These are phyloP conservation scores for Hemisphaericaspora nanyangensis DNA, from an alignment of 805 yeast genomes.

Conservation along the genomic window DNA sequence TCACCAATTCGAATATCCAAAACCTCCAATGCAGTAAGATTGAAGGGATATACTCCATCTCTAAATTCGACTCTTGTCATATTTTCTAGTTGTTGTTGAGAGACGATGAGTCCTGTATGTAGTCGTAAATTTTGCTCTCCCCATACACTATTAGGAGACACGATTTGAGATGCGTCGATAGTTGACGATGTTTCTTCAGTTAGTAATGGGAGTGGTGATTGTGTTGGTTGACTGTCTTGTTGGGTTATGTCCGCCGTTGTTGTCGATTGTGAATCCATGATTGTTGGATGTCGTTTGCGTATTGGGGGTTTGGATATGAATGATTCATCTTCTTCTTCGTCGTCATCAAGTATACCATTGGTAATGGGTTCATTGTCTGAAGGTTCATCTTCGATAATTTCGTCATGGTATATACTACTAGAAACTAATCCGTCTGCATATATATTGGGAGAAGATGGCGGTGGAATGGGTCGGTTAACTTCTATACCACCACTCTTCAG, in stretches of 20 bases:
- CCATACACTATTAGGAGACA: slow-evolving; percentile 44
- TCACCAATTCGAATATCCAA: slow-evolving; percentile 61
- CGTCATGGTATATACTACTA: neutral
- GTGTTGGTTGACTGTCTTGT: slow-evolving; percentile 14
- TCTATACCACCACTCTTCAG: too few species aligned
- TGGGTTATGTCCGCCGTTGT: neutral
- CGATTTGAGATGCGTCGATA: slow-evolving; percentile 12
- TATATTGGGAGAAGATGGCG: neutral
- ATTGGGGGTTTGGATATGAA: neutral
- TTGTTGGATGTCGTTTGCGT: neutral
- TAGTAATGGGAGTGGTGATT: neutral
- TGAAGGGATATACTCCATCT: slow-evolving; percentile 35
- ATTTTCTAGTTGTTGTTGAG: slow-evolving; percentile 17
- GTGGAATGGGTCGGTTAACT: too few species aligned
- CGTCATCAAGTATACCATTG: neutral
- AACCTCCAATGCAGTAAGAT: slow-evolving; percentile 36
- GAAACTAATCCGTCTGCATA: neutral
- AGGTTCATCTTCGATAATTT: slow-evolving; percentile 2
- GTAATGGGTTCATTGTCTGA: too few species aligned
- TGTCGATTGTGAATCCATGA: neutral
- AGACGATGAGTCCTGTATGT: slow-evolving; percentile 46
- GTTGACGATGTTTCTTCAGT: slow-evolving; percentile 10
- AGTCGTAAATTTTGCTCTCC: slow-evolving; percentile 41
- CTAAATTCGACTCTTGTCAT: slow-evolving; percentile 34
- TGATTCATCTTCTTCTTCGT: neutral